Percentiles rank a stretch among this genome's conserved stretches.
These are phyloP conservation scores for Saussurea involucrata DNA, from an alignment of 129 eudicot genomes.

Conservation along the genomic window DNA sequence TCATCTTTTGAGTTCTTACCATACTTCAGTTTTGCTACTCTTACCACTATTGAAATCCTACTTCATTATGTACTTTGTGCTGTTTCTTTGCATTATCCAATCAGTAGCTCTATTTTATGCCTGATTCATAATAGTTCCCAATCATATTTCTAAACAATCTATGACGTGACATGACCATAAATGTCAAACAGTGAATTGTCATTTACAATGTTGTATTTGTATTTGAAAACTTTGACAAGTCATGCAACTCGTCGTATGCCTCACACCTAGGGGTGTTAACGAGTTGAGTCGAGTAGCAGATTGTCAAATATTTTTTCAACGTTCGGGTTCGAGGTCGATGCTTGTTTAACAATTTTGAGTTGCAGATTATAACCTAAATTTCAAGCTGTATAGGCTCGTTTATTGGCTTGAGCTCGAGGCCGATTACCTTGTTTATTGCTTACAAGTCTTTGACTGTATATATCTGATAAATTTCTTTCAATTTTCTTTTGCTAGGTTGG, in stretches of 20 bases:
- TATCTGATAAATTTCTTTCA: neutral
- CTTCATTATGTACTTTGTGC: neutral
- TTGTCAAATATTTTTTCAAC: too few species aligned
- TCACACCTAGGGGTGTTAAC: neutral
- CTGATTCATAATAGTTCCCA: neutral
- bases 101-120: neutral
- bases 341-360: too few species aligned
- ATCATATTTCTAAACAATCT: neutral
- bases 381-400: too few species aligned
- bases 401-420: too few species aligned
- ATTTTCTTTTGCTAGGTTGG: conserved; percentile 61
- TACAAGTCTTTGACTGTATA: neutral
- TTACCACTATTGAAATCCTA: neutral
- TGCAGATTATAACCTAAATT: too few species aligned
- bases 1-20: neutral
- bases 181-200: neutral
- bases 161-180: too few species aligned
- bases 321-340: too few species aligned
- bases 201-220: too few species aligned
- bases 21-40: neutral
- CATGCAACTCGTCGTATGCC: too few species aligned
- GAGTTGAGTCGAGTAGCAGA: neutral
- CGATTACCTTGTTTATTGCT: too few species aligned
- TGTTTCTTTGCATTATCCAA: neutral
- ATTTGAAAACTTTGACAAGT: too few species aligned